A percentile compares a stretch with the other conserved stretches of the same genome.
These are phyloP conservation scores for Letharia lupina DNA, from an alignment of 495 filamentous ascomycete species.

Conservation along the genomic window DNA sequence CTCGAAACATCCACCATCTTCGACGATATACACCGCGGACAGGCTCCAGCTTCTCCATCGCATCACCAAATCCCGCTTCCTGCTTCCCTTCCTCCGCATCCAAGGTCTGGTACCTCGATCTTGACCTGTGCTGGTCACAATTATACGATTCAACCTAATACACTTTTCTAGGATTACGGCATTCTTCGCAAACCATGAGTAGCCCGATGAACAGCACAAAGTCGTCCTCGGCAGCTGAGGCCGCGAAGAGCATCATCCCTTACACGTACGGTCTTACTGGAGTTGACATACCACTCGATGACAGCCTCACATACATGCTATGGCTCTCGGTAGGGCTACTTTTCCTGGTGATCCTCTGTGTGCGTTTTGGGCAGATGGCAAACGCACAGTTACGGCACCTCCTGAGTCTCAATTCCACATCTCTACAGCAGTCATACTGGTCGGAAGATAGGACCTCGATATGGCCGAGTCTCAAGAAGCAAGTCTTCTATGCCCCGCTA, in stretches of 20 bases:
- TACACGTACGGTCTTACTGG: constrained; percentile 25
- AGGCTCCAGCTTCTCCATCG: background rate
- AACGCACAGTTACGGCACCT: constrained; percentile 67
- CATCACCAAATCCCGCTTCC: background rate
- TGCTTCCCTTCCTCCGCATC: background rate
- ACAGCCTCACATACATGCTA: constrained; percentile 23
- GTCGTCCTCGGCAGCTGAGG: constrained; percentile 5
- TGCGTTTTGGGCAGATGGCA: constrained; percentile 50
- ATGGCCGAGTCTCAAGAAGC: constrained; percentile 68
- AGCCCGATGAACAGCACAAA: constrained; percentile 2
- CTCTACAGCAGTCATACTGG: constrained; percentile 50
- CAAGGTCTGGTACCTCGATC: constrained; percentile 8
- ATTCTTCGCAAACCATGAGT: background rate
- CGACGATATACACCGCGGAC: background rate
- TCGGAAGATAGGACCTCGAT: constrained; percentile 54
- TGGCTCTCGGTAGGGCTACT: constrained; percentile 41
- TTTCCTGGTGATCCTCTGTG: constrained; percentile 45
- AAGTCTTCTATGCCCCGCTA: constrained; percentile 75
- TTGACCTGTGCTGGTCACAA: constrained; percentile 13
- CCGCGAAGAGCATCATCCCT: constrained; percentile 7
- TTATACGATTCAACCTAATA: background rate
- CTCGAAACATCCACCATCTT: background rate
- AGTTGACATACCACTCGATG: constrained; percentile 22
- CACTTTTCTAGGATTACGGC: background rate
- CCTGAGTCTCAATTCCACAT: constrained; percentile 47